Evolutionary conservation across 352 stramenopile genomes (phyloP).

Genomic region (Globisporangium carolinianum): DNA sequence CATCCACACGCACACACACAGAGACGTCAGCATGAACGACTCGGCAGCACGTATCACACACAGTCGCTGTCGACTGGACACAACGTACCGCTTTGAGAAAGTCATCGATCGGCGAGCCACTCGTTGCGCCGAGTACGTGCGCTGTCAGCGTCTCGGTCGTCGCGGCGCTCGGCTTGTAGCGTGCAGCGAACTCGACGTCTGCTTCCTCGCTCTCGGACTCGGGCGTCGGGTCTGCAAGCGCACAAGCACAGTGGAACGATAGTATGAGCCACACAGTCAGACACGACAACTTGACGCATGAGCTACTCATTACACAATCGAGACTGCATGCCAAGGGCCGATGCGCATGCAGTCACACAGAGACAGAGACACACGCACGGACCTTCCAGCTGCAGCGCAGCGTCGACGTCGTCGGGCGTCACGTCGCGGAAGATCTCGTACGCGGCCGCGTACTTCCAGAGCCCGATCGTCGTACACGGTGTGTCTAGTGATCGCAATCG

Average conservation of each 20-base stretch:
- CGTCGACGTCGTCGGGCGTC: conserved; percentile 49
- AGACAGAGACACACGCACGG: neutral
- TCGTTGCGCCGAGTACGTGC: conserved; percentile 5
- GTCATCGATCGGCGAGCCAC: conserved; percentile 21
- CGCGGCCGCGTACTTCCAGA: conserved; percentile 61
- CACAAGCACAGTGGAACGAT: too few species aligned
- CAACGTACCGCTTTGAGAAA: conserved; percentile 40
- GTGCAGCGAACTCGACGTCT: neutral
- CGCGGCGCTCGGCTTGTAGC: conserved; percentile 6
- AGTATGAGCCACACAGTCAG: too few species aligned
- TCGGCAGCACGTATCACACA: neutral
- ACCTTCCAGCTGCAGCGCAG: conserved; percentile 55
- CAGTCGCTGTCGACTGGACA: too few species aligned
- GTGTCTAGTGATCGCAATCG: conserved; percentile 23
- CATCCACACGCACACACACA: neutral
- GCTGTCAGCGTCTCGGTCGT: conserved; percentile 1
- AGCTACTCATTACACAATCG: neutral
- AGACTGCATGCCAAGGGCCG: too few species aligned
- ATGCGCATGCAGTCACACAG: neutral
- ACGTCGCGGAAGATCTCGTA: conserved; percentile 64
- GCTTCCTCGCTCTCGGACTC: neutral
- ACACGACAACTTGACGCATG: neutral
- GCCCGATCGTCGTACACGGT: conserved; percentile 52
- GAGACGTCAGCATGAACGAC: neutral
- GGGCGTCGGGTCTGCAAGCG: conserved; percentile 1